These are phyloP conservation scores for Hanseniaspora mollemarum DNA, from an alignment of 805 yeast species.

Conservation along the genomic window DNA sequence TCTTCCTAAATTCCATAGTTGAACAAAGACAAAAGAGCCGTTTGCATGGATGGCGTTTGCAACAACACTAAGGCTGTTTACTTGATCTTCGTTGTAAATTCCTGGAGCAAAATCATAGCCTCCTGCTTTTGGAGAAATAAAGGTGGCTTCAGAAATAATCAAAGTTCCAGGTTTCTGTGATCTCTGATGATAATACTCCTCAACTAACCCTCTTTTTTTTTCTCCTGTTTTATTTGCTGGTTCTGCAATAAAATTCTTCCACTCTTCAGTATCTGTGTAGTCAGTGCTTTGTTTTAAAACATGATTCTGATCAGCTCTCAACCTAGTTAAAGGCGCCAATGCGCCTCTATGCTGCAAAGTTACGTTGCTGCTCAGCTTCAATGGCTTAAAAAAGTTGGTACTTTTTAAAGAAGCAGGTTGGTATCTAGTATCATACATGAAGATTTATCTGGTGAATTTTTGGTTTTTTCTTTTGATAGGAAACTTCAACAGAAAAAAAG, in stretches of 20 bases:
- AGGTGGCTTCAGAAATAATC: constrained; percentile 50
- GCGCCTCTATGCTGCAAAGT: constrained; percentile 32
- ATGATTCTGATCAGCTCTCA: constrained; percentile 28
- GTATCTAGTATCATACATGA: constrained; percentile 15
- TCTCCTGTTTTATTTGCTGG: constrained; percentile 26
- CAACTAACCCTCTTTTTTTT: constrained; percentile 34
- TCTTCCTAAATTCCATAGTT: constrained; percentile 43
- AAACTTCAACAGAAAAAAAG: too few relatives aligned
- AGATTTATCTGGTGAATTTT: background rate
- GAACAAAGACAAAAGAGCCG: constrained; percentile 37
- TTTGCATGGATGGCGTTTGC: constrained; percentile 42
- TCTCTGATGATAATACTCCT: constrained; percentile 47
- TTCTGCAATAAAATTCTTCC: constrained; percentile 1
- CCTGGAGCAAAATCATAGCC: constrained; percentile 40
- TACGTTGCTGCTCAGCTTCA: constrained; percentile 33
- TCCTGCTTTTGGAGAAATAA: constrained; percentile 35
- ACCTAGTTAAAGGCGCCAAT: constrained; percentile 37
- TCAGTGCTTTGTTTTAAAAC: constrained; percentile 1
- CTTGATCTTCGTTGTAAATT: constrained; percentile 39
- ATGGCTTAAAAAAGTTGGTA: constrained; percentile 35
- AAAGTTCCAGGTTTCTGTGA: constrained; percentile 49
- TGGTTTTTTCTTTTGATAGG: background rate
- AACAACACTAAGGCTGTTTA: constrained; percentile 40
- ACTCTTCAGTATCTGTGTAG: background rate
- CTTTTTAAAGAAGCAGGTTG: constrained; percentile 25